These are phyloP conservation scores for Rubia peregrina DNA, from an alignment of 305 asterid species.

Conservation along the genomic window DNA sequence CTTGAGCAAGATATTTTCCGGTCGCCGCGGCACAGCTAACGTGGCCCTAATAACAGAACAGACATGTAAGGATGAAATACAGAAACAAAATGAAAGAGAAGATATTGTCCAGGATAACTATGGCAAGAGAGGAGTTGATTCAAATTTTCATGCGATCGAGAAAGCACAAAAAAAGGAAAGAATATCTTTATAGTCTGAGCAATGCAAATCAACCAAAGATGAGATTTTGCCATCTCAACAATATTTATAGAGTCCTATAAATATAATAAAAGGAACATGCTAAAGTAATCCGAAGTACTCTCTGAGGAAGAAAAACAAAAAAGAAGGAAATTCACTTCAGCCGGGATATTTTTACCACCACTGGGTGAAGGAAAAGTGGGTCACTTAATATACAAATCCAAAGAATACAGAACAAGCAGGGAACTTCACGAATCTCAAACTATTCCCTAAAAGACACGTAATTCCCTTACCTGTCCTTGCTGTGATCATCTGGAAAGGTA, in stretches of 20 bases:
- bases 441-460: not conserved
- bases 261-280: too few relatives aligned
- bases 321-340: too few relatives aligned
- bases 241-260: not conserved
- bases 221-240: not conserved
- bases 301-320: too few relatives aligned
- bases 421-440: too few relatives aligned
- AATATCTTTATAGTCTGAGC: too few relatives aligned
- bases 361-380: too few relatives aligned
- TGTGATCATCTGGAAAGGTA: constrained; percentile 39
- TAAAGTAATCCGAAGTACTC: too few relatives aligned
- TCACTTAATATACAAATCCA: too few relatives aligned
- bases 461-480: constrained; percentile 49
- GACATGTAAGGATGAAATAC: not conserved
- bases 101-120: not conserved
- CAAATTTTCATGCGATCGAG: not conserved
- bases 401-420: too few relatives aligned
- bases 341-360: too few relatives aligned
- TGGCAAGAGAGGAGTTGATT: not conserved
- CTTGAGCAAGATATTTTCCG: constrained; percentile 70
- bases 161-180: too few relatives aligned
- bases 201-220: not conserved
- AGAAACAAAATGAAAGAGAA: constrained; percentile 6
- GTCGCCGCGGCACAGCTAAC: constrained; percentile 37
- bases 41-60: constrained; percentile 34